Evolutionary conservation across 208 protist genomes (phyloP).

Genomic region (Kentomonas sorsogonicus): DNA sequence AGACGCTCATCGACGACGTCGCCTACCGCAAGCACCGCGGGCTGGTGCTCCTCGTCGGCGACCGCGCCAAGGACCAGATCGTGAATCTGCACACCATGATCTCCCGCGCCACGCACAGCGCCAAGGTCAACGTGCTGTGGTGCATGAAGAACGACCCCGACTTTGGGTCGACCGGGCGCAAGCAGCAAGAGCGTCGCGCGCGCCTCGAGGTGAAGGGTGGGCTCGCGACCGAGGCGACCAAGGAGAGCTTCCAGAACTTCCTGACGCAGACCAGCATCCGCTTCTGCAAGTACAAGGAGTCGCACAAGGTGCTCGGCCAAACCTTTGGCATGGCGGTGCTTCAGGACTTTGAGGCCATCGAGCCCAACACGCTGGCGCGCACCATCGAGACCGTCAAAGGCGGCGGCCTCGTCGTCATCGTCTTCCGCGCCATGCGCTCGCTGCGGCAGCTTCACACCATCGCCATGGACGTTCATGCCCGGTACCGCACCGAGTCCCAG

Average conservation of each 20-base stretch:
- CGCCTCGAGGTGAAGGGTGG: conserved; percentile 94
- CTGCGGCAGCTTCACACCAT: conserved; percentile 98
- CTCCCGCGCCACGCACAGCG: conserved; percentile 94
- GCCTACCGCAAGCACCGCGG: conserved; percentile 93
- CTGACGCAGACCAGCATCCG: conserved; percentile 97
- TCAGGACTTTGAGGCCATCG: conserved; percentile 99
- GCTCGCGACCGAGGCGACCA: conserved; percentile 88
- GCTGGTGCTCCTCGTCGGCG: conserved; percentile 98
- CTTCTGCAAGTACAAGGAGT: conserved; percentile 99
- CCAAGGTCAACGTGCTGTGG: conserved; percentile 97
- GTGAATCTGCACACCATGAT: conserved; percentile 99
- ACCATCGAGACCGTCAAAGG: conserved; percentile 99
- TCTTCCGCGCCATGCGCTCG: conserved; percentile 96
- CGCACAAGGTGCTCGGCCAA: conserved; percentile 98
- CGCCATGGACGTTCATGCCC: conserved; percentile 98
- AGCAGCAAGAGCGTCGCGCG: conserved; percentile 93
- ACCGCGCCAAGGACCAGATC: conserved; percentile 96
- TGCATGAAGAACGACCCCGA: conserved; percentile 99
- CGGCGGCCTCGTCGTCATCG: conserved; percentile 97
- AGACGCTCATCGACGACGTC: conserved; percentile 96
- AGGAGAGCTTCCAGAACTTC: conserved; percentile 98
- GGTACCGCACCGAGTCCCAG: conserved; percentile 85
- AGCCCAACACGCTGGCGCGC: conserved; percentile 98
- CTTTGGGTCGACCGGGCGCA: conserved; percentile 92
- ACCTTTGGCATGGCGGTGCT: conserved; percentile 99